phyloP scores from a whole-genome alignment of 2,329 filamentous ascomycete species.

The Cladosporium oxysporum region DNA sequence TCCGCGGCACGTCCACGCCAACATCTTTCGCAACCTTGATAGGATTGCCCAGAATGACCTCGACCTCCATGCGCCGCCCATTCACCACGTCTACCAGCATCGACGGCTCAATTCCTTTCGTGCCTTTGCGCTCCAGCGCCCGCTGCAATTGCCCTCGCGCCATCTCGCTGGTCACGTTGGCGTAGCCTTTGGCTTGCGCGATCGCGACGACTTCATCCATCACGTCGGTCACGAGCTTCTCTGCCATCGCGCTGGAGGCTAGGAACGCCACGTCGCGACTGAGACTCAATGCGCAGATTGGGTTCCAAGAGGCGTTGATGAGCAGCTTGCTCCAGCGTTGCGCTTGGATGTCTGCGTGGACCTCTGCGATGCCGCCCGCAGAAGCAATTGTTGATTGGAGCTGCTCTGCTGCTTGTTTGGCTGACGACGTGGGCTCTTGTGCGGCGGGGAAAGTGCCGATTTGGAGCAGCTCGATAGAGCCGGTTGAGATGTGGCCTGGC shows the following conservation, averaged over 20 bases:
- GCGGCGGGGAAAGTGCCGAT: conserved; percentile 52
- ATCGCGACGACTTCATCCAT: conserved; percentile 50
- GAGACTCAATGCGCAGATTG: conserved; percentile 56
- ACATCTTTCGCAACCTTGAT: conserved; percentile 45
- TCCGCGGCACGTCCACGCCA: conserved; percentile 43
- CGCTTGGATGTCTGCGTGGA: conserved; percentile 57
- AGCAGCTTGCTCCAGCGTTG: conserved; percentile 63
- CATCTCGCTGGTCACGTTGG: conserved; percentile 34
- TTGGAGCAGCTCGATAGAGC: conserved; percentile 51
- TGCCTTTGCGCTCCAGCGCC: conserved; percentile 36
- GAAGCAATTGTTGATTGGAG: conserved; percentile 39
- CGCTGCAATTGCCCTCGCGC: conserved; percentile 32
- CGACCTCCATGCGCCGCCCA: conserved; percentile 49
- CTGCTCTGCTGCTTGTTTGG: conserved; percentile 24
- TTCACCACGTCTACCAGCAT: conserved; percentile 52
- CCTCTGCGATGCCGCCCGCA: conserved; percentile 50
- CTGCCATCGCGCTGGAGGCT: conserved; percentile 40
- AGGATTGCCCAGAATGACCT: conserved; percentile 53
- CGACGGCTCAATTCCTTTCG: conserved; percentile 49
- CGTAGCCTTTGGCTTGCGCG: conserved; percentile 45
- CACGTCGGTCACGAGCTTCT: conserved; percentile 42
- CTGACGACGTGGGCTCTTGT: background rate
- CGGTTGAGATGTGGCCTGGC: conserved; percentile 51
- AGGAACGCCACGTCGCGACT: conserved; percentile 57
- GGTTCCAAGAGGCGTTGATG: conserved; percentile 63